These are phyloP conservation scores for Ganoderma leucocontextum DNA, from an alignment of 1,284 basidiomycete species.

Conservation along the genomic window DNA sequence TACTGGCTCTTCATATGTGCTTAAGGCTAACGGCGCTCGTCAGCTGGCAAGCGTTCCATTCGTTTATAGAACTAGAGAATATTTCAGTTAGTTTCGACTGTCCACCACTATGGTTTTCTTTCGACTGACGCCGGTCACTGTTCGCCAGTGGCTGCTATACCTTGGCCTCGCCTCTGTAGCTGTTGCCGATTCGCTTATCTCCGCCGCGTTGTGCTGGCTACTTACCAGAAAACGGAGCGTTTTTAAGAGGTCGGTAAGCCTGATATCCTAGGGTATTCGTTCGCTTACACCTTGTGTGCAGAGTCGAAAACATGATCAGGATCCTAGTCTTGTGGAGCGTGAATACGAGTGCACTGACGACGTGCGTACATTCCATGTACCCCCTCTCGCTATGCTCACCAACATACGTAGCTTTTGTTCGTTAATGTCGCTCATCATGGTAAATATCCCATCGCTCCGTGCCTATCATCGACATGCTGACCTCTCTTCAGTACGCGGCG, in stretches of 20 bases:
- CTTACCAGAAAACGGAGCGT: background rate
- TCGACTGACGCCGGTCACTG: background rate
- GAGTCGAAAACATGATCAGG: slow-evolving; percentile 24
- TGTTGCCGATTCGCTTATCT: slow-evolving; percentile 2
- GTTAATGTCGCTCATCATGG: slow-evolving; percentile 40
- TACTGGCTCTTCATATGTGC: background rate
- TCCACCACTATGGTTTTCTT: background rate
- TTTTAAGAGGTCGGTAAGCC: slow-evolving; percentile 5
- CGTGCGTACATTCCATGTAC: slow-evolving; percentile 5
- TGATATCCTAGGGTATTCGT: background rate
- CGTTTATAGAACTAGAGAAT: background rate
- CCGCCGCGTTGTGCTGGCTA: background rate
- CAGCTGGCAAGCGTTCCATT: background rate
- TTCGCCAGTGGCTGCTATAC: slow-evolving; percentile 5
- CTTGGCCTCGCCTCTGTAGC: background rate
- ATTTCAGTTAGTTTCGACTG: background rate
- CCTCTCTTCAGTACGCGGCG: slow-evolving; percentile 41
- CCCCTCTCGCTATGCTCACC: background rate
- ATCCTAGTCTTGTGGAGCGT: slow-evolving; percentile 24
- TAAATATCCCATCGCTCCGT: slow-evolving; percentile 24
- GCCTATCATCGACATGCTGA: background rate
- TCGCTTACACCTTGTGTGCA: background rate
- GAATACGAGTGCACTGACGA: slow-evolving; percentile 27
- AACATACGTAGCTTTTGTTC: background rate
- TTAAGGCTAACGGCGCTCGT: background rate